These are phyloP conservation scores for Dipodascus geniculatus DNA, from an alignment of 805 yeast genomes.

Conservation along the genomic window DNA sequence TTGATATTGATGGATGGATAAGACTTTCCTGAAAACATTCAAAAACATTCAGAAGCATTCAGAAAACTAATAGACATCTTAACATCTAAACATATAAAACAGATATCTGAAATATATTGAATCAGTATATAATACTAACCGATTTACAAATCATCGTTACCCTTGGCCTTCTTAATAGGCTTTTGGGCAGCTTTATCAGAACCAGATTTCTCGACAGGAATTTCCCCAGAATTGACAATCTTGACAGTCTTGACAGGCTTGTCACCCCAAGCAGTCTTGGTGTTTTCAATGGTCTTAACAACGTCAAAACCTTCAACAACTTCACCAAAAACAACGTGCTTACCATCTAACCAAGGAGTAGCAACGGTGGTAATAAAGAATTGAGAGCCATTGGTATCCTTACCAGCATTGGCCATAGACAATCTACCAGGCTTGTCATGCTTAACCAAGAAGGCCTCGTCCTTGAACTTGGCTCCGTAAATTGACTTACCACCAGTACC, in stretches of 20 bases:
- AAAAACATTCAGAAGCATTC: constrained; percentile 20
- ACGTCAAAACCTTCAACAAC: constrained; percentile 76
- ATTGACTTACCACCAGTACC: constrained; percentile 76
- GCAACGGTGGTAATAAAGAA: constrained; percentile 89
- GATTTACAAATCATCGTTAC: not conserved
- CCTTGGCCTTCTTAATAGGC: not conserved
- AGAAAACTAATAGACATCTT: constrained; percentile 13
- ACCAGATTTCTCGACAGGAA: constrained; percentile 22
- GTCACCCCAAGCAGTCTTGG: constrained; percentile 61
- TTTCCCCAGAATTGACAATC: constrained; percentile 63
- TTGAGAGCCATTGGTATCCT: constrained; percentile 74
- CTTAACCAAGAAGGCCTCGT: constrained; percentile 58
- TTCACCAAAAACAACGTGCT: constrained; percentile 94
- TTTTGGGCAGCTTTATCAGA: not conserved
- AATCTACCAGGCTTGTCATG: constrained; percentile 52
- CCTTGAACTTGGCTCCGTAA: constrained; percentile 60
- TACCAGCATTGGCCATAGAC: constrained; percentile 72
- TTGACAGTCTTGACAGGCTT: constrained; percentile 55
- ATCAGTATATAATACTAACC: constrained; percentile 8
- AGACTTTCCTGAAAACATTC: constrained; percentile 34
- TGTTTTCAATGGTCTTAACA: constrained; percentile 59
- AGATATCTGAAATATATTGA: constrained; percentile 18
- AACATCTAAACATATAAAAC: not conserved
- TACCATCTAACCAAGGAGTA: constrained; percentile 87
- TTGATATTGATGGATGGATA: constrained; percentile 38